A percentile compares a stretch with the other conserved stretches of the same genome.
These are phyloP conservation scores for Aspergillus hortae DNA, from an alignment of 2,329 filamentous ascomycete species.

Conservation along the genomic window DNA sequence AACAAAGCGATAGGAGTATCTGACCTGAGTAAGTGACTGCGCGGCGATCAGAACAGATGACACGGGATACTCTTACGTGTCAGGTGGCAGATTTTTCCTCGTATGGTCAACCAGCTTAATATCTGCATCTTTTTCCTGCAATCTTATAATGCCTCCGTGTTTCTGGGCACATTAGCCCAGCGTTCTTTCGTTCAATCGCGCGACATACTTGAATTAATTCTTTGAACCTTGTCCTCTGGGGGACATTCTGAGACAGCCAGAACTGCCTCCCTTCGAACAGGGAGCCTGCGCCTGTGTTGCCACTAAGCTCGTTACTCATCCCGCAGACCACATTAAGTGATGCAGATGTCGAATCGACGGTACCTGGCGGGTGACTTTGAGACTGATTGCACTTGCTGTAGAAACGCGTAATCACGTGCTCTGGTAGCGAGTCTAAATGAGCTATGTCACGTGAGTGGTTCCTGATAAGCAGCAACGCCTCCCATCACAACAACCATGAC, in stretches of 20 bases:
- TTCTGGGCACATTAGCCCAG: conserved; percentile 24
- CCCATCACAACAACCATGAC: too few relatives aligned
- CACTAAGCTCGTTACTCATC: background rate
- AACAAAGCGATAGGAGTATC: conserved; percentile 57
- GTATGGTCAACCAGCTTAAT: conserved; percentile 58
- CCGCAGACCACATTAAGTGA: background rate
- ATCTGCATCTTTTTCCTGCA: conserved; percentile 54
- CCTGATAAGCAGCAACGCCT: too few relatives aligned
- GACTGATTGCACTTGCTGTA: too few relatives aligned
- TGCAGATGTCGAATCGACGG: background rate
- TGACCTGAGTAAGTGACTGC: conserved; percentile 14
- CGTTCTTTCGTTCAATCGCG: background rate
- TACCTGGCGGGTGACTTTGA: too few relatives aligned
- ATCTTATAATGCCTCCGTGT: conserved; percentile 55
- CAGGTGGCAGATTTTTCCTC: conserved; percentile 47
- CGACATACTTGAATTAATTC: conserved; percentile 45
- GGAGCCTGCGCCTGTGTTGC: background rate
- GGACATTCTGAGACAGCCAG: conserved; percentile 56
- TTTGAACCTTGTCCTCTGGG: conserved; percentile 47
- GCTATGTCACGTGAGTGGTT: too few relatives aligned
- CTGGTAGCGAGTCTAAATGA: background rate
- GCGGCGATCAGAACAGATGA: background rate
- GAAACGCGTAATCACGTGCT: conserved; percentile 1
- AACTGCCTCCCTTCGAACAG: conserved; percentile 56
- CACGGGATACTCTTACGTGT: conserved; percentile 37